Conservation (phyloP, 805 yeast species). For the Ogataea dorogensis region DNA sequence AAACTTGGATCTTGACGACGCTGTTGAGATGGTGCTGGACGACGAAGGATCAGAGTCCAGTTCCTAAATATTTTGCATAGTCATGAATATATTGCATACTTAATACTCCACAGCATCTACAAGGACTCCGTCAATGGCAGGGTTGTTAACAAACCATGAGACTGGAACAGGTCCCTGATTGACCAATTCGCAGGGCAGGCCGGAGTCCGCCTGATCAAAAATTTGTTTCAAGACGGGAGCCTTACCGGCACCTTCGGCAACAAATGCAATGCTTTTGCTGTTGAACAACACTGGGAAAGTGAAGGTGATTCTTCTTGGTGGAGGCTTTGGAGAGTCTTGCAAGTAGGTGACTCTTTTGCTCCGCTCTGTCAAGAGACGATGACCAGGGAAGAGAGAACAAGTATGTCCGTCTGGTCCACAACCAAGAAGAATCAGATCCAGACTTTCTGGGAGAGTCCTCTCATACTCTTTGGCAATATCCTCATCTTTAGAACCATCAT, state of each 20-base stretch:
- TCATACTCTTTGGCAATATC: constrained; percentile 66
- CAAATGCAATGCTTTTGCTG: constrained; percentile 64
- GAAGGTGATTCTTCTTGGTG: constrained; percentile 86
- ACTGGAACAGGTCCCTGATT: constrained; percentile 59
- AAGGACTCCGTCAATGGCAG: constrained; percentile 66
- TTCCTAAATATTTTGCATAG: constrained; percentile 7
- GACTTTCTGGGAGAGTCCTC: constrained; percentile 47
- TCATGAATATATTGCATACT: constrained; percentile 9
- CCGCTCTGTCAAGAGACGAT: constrained; percentile 57
- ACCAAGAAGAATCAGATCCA: constrained; percentile 77
- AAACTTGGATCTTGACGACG: constrained; percentile 29
- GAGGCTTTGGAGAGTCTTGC: constrained; percentile 89
- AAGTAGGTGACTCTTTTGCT: constrained; percentile 57
- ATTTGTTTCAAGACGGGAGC: constrained; percentile 69
- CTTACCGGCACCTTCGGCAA: constrained; percentile 87
- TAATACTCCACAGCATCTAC: constrained; percentile 20
- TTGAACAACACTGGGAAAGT: constrained; percentile 71
- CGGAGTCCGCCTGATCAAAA: constrained; percentile 46
- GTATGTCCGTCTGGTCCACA: constrained; percentile 98
- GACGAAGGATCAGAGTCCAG: constrained; percentile 17
- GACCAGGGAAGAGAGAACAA: constrained; percentile 89
- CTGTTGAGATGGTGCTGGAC: constrained; percentile 25
- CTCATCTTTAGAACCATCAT: constrained; percentile 48
- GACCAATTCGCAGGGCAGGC: constrained; percentile 73
- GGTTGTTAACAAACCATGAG: constrained; percentile 79